Conservation (phyloP, 495 filamentous ascomycete species). For the Staphylotrichum longicolle region DNA sequence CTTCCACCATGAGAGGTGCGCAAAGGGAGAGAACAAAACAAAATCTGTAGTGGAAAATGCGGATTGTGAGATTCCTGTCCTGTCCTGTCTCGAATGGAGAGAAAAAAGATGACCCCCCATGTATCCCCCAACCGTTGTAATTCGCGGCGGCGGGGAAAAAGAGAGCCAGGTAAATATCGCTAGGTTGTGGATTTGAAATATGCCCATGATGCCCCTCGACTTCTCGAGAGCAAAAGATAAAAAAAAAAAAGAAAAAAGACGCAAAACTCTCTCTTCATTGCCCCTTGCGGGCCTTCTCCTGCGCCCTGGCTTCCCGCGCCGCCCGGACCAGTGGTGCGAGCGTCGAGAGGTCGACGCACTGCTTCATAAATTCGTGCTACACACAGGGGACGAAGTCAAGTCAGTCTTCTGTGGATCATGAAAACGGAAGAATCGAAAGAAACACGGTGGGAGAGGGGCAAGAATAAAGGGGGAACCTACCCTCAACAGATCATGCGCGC, state of each 20-base stretch:
- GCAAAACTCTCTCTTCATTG: slow-evolving; percentile 31
- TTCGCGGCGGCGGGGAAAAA: no score
- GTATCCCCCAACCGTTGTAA: no score
- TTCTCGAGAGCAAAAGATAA: not conserved
- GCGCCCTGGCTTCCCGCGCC: slow-evolving; percentile 74
- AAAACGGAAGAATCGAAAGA: slow-evolving; percentile 31
- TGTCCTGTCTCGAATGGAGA: no score
- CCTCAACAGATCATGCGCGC: slow-evolving; percentile 85
- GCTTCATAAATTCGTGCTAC: slow-evolving; percentile 93
- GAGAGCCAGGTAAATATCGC: no score
- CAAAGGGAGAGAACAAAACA: no score
- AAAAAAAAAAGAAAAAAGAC: not conserved
- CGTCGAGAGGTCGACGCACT: slow-evolving; percentile 60
- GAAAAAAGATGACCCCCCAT: no score
- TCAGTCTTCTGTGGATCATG: slow-evolving; percentile 4
- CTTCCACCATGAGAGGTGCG: no score
- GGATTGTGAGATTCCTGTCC: no score
- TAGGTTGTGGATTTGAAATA: no score
- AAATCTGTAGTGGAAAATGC: no score
- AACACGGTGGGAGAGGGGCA: slow-evolving; percentile 3
- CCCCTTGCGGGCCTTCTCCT: slow-evolving; percentile 75
- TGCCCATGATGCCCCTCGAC: no score
- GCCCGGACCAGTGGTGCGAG: slow-evolving; percentile 79
- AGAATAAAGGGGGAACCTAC: slow-evolving; percentile 49
- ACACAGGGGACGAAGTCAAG: not conserved